Conservation (phyloP, 2,329 filamentous ascomycete genomes). For the Leptosphaerulina australis region DNA sequence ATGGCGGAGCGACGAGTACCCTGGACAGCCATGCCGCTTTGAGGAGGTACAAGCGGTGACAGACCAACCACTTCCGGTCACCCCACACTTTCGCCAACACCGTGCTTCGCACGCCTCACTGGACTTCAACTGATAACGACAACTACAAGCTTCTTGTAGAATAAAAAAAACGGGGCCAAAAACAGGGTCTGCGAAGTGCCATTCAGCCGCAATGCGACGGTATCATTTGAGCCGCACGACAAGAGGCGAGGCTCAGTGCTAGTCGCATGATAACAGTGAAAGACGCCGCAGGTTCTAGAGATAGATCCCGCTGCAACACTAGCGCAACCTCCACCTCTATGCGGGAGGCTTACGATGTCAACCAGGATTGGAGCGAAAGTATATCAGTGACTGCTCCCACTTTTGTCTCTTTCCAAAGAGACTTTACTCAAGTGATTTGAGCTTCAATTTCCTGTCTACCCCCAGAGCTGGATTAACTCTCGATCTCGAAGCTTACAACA, state of each 20-base stretch:
- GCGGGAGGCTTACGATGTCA: constrained; percentile 28
- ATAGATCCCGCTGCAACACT: constrained; percentile 34
- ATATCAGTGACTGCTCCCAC: constrained; percentile 42
- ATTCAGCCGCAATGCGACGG: constrained; percentile 14
- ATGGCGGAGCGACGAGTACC: constrained; percentile 9
- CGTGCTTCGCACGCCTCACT: constrained; percentile 18
- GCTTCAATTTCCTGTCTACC: not conserved
- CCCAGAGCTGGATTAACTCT: not conserved
- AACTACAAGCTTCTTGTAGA: constrained; percentile 10
- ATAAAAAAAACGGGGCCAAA: not conserved
- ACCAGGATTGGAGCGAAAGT: constrained; percentile 38
- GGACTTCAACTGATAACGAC: not conserved
- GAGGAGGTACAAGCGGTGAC: constrained; percentile 42
- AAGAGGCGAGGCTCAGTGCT: constrained; percentile 6
- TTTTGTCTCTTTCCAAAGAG: constrained; percentile 17
- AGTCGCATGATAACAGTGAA: constrained; percentile 28
- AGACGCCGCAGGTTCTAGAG: constrained; percentile 24
- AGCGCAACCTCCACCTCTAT: constrained; percentile 37
- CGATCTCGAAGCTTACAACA: constrained; percentile 1
- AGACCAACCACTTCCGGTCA: constrained; percentile 28
- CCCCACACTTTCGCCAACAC: constrained; percentile 38
- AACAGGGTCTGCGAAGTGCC: not conserved
- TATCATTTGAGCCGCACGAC: constrained; percentile 20
- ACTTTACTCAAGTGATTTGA: not conserved
- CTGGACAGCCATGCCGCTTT: constrained; percentile 7